These are phyloP conservation scores for Geopyxis carbonaria DNA, from an alignment of 495 filamentous ascomycete genomes.

Conservation along the genomic window DNA sequence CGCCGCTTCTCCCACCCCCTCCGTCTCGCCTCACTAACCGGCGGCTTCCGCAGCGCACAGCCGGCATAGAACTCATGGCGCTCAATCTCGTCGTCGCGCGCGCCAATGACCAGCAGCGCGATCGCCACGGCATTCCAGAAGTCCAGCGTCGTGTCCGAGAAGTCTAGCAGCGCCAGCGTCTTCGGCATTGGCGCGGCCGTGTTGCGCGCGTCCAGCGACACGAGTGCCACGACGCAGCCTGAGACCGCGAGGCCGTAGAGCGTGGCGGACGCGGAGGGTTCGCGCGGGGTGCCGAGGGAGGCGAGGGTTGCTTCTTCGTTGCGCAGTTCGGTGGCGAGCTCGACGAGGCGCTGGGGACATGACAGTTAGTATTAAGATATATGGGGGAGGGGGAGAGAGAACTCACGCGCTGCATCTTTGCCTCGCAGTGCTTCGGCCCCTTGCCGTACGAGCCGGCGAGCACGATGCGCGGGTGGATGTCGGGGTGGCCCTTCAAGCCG, in stretches of 20 bases:
- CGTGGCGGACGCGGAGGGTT: slow-evolving; percentile 13
- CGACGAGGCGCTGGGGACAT: slow-evolving; percentile 16
- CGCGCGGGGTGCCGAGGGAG: slow-evolving; percentile 2
- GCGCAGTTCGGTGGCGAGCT: slow-evolving; percentile 14
- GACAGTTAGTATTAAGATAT: slow-evolving; percentile 6
- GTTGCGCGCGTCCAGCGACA: slow-evolving; percentile 23
- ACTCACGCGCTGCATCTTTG: slow-evolving; percentile 17
- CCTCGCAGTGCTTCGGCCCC: slow-evolving; percentile 18
- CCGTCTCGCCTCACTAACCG: slow-evolving; percentile 9
- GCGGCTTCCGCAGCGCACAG: slow-evolving; percentile 3
- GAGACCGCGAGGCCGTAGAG: slow-evolving; percentile 29
- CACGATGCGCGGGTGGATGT: slow-evolving; percentile 5
- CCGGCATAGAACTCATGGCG: slow-evolving; percentile 14
- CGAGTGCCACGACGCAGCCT: slow-evolving; percentile 23
- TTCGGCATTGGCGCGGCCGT: slow-evolving; percentile 19
- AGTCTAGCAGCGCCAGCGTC: slow-evolving; percentile 26
- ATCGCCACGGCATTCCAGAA: slow-evolving; percentile 30
- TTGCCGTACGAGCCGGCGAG: slow-evolving; percentile 15
- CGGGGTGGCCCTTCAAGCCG: background rate
- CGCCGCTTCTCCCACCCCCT: slow-evolving; percentile 10
- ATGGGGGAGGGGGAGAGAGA: background rate
- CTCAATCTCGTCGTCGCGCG: slow-evolving; percentile 18
- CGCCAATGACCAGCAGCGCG: slow-evolving; percentile 21
- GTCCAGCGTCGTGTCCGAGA: slow-evolving; percentile 24
- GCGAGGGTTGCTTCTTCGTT: slow-evolving; percentile 16